Percentiles rank a stretch among this genome's conserved stretches.
phyloP scores from a whole-genome alignment of 495 filamentous ascomycete species.

The Podospora fimiseda region DNA sequence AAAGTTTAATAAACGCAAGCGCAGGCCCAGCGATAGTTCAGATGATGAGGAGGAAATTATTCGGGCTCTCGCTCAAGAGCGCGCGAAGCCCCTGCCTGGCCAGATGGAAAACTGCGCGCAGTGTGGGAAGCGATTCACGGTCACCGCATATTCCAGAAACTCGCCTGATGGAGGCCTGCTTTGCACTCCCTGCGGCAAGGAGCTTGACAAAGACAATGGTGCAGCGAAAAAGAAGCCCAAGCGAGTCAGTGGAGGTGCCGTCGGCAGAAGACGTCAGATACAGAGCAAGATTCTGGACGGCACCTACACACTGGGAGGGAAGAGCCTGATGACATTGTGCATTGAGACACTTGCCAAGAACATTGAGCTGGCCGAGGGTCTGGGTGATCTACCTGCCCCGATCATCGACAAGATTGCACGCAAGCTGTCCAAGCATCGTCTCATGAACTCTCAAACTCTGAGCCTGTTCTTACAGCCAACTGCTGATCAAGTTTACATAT shows the following conservation, averaged over 20 bases:
- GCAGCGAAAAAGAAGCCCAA: slow-evolving; percentile 52
- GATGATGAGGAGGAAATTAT: slow-evolving; percentile 47
- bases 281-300: slow-evolving; percentile 79
- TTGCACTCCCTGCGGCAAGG: slow-evolving; percentile 79
- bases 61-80: slow-evolving; percentile 53
- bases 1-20: slow-evolving; percentile 62
- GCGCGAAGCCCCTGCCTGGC: slow-evolving; percentile 62
- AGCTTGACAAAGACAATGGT: slow-evolving; percentile 56
- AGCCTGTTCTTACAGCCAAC: slow-evolving; percentile 70
- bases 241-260: slow-evolving; percentile 36
- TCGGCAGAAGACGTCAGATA: slow-evolving; percentile 54
- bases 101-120: slow-evolving; percentile 84
- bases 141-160: slow-evolving; percentile 83
- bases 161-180: slow-evolving; percentile 76
- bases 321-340: slow-evolving; percentile 68
- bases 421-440: slow-evolving; percentile 72
- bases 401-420: slow-evolving; percentile 70
- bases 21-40: slow-evolving; percentile 35
- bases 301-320: slow-evolving; percentile 58
- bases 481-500: slow-evolving; percentile 60
- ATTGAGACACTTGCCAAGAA: slow-evolving; percentile 80
- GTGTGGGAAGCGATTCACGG: slow-evolving; percentile 86
- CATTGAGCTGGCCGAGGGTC: slow-evolving; percentile 72
- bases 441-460: slow-evolving; percentile 62
- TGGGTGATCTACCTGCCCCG: slow-evolving; percentile 66